These are phyloP conservation scores for Candida sp. DNA, from an alignment of 1,139 yeast species.

Conservation along the genomic window DNA sequence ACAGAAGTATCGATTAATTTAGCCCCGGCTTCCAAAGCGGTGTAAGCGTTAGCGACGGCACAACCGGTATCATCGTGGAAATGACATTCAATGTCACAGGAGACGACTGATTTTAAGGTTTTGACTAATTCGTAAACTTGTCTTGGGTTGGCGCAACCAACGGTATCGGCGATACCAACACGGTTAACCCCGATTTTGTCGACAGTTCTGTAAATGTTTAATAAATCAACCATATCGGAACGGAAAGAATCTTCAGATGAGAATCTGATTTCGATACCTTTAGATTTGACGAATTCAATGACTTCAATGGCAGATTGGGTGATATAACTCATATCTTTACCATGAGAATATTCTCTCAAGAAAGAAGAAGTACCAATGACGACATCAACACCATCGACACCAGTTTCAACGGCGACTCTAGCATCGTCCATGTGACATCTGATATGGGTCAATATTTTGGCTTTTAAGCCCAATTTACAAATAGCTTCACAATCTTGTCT, in stretches of 20 bases:
- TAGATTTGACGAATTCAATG: conserved; percentile 94
- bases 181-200: conserved; percentile 98
- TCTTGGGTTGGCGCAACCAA: conserved; percentile 98
- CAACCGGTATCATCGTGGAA: conserved; percentile 99
- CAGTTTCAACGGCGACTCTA: conserved; percentile 93
- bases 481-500: conserved; percentile 95
- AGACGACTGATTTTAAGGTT: conserved; percentile 89
- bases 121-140: conserved; percentile 96
- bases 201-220: conserved; percentile 94
- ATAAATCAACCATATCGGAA: conserved; percentile 91
- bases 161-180: conserved; percentile 99
- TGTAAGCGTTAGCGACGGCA: conserved; percentile 98
- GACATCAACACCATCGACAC: conserved; percentile 99
- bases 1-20: conserved; percentile 92
- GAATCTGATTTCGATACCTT: conserved; percentile 96
- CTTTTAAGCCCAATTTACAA: conserved; percentile 93
- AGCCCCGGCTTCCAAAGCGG: conserved; percentile 98
- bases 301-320: conserved; percentile 97
- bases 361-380: conserved; percentile 98
- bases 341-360: conserved; percentile 92
- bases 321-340: conserved; percentile 98
- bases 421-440: conserved; percentile 99
- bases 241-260: conserved; percentile 98
- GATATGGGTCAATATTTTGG: conserved; percentile 88
- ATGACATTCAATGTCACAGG: conserved; percentile 98